Evolutionary conservation across 2,329 filamentous ascomycete genomes (phyloP).

Genomic region (Fusarium cicatricum): DNA sequence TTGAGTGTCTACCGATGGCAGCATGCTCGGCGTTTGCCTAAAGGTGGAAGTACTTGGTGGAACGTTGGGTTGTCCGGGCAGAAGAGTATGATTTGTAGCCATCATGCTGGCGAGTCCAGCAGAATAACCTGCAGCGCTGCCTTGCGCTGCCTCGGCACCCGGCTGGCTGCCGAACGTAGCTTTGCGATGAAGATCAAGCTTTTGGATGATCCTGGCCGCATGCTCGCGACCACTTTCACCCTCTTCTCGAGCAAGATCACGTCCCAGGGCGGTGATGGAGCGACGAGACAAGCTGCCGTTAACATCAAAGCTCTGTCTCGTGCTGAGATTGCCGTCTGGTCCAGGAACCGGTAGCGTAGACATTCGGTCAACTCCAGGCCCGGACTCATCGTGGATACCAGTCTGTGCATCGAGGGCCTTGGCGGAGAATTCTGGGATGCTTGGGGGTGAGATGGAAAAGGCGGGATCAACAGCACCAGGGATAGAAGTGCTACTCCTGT

Average conservation of each 20-base stretch:
- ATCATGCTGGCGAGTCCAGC: slow-evolving; percentile 86
- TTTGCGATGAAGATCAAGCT: slow-evolving; percentile 88
- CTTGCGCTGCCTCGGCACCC: slow-evolving; percentile 50
- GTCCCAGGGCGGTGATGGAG: slow-evolving; percentile 62
- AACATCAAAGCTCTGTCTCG: slow-evolving; percentile 78
- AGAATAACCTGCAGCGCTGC: slow-evolving; percentile 50
- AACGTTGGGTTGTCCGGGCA: slow-evolving; percentile 65
- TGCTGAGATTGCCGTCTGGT: slow-evolving; percentile 59
- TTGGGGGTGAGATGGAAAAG: slow-evolving; percentile 90
- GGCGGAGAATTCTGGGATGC: slow-evolving; percentile 89
- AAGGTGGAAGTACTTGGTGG: slow-evolving; percentile 42
- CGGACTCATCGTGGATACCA: slow-evolving; percentile 60
- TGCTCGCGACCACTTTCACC: slow-evolving; percentile 81
- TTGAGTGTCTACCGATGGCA: slow-evolving; percentile 55
- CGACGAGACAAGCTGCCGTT: slow-evolving; percentile 58
- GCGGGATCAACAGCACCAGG: slow-evolving; percentile 72
- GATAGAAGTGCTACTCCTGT: slow-evolving; percentile 56
- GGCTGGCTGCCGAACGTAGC: slow-evolving; percentile 62
- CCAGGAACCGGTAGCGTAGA: slow-evolving; percentile 71
- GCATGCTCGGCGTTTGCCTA: slow-evolving; percentile 42
- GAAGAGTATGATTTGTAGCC: slow-evolving; percentile 80
- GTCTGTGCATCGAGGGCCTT: slow-evolving; percentile 74
- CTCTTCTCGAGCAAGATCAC: slow-evolving; percentile 66
- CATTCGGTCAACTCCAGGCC: slow-evolving; percentile 62
- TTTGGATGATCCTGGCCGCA: slow-evolving; percentile 89